phyloP scores from a whole-genome alignment of 768 basidiomycete species.

The Lyophyllum atratum region DNA sequence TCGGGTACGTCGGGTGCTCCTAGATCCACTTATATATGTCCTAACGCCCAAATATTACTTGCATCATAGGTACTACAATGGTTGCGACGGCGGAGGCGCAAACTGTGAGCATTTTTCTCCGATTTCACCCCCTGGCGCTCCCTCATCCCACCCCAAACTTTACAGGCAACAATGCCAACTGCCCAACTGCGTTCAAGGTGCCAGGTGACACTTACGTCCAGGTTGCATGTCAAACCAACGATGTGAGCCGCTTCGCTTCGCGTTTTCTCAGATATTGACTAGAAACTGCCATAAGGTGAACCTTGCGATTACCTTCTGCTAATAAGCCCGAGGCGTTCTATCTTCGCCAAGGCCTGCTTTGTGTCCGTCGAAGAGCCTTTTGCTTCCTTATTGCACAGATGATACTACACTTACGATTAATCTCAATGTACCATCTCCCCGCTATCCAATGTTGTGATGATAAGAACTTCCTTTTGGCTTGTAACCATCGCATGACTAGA shows the following conservation, averaged over 20 bases:
- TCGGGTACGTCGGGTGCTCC: constrained; percentile 28
- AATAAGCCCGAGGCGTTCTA: not conserved
- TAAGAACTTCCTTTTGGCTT: too few relatives aligned
- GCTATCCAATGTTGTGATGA: too few relatives aligned
- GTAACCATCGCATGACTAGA: too few relatives aligned
- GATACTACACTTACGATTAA: not conserved
- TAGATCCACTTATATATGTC: not conserved
- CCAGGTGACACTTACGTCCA: constrained; percentile 37
- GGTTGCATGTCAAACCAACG: constrained; percentile 24
- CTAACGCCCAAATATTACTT: not conserved
- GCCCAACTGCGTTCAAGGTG: constrained; percentile 37
- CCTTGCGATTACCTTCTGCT: constrained; percentile 21
- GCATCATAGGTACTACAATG: constrained; percentile 37
- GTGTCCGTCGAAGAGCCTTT: not conserved
- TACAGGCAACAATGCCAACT: constrained; percentile 35
- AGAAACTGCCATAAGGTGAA: not conserved
- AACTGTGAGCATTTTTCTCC: constrained; percentile 33
- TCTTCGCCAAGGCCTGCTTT: not conserved
- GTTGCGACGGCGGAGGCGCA: constrained; percentile 44
- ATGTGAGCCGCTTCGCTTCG: constrained; percentile 2
- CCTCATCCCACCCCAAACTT: not conserved
- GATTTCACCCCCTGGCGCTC: not conserved
- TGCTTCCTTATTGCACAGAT: not conserved
- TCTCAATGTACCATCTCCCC: too few relatives aligned
- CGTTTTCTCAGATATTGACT: not conserved